These are phyloP conservation scores for Acanthamoeba triangularis DNA, from an alignment of 208 protist species.

Conservation along the genomic window DNA sequence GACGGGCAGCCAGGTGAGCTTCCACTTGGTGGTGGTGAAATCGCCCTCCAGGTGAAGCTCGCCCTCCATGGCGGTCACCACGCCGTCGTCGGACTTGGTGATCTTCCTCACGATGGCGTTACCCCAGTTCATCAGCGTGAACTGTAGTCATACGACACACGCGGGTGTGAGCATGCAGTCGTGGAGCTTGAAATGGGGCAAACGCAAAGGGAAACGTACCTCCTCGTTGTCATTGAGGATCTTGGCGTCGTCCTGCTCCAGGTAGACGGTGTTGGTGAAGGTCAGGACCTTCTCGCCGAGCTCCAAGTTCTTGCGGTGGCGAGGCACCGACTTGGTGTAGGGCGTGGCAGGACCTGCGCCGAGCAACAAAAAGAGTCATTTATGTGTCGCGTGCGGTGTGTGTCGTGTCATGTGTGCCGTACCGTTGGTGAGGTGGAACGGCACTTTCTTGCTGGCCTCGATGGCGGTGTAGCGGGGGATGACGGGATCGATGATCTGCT, in stretches of 20 bases:
- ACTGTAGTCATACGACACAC: constrained; percentile 82
- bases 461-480: constrained; percentile 98
- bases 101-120: constrained; percentile 95
- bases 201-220: neutral
- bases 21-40: constrained; percentile 98
- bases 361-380: neutral
- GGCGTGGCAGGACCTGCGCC: neutral
- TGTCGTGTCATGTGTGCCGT: neutral
- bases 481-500: constrained; percentile 97
- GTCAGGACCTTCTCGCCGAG: constrained; percentile 95
- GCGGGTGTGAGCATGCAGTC: too few species aligned
- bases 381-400: too few species aligned
- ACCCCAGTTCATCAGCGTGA: constrained; percentile 99
- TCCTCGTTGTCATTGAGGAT: constrained; percentile 53
- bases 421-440: constrained; percentile 64
- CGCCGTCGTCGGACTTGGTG: constrained; percentile 68
- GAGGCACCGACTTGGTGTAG: constrained; percentile 77
- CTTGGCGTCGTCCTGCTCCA: constrained; percentile 71
- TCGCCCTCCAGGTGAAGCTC: constrained; percentile 95
- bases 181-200: too few species aligned
- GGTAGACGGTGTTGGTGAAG: constrained; percentile 65
- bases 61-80: constrained; percentile 72
- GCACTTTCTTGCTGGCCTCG: constrained; percentile 80
- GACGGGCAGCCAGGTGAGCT: constrained; percentile 97
- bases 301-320: constrained; percentile 97